Percentiles rank a stretch among this genome's conserved stretches.
These are phyloP conservation scores for Symbiodinium natans DNA, from an alignment of 73 alveolate species.

Conservation along the genomic window DNA sequence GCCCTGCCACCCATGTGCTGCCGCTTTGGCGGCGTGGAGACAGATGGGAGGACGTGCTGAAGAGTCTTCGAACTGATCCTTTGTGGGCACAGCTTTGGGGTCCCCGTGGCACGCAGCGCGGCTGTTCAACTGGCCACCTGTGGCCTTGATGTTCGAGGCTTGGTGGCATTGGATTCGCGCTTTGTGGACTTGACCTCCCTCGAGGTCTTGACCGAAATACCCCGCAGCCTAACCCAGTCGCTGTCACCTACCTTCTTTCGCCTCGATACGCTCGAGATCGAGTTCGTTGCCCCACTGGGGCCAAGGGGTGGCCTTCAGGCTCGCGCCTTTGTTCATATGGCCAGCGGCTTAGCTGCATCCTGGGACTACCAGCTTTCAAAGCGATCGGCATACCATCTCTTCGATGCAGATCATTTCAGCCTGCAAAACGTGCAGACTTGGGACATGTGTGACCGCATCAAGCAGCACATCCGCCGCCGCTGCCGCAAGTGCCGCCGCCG, in stretches of 20 bases:
- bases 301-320: not conserved
- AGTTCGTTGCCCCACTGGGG: slow-evolving; percentile 6
- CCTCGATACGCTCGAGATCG: not conserved
- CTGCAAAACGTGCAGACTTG: not conserved
- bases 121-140: not conserved
- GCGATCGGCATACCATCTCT: not conserved
- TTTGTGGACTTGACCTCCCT: not conserved
- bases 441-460: slow-evolving; percentile 2
- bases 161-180: slow-evolving; percentile 1
- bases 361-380: not conserved
- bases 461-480: not conserved
- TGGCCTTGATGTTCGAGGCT: not conserved
- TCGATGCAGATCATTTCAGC: slow-evolving; percentile 3
- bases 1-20: not conserved
- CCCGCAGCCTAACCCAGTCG: not conserved
- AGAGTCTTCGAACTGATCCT: not conserved
- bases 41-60: too few relatives aligned
- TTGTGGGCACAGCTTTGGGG: slow-evolving; percentile 30
- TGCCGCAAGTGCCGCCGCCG: not conserved
- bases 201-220: not conserved
- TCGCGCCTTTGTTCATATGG: not conserved
- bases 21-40: not conserved
- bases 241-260: not conserved
- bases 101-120: not conserved
- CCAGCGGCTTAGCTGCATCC: not conserved